phyloP scores from a whole-genome alignment of 805 yeast species.

The Ogataea corticis region DNA sequence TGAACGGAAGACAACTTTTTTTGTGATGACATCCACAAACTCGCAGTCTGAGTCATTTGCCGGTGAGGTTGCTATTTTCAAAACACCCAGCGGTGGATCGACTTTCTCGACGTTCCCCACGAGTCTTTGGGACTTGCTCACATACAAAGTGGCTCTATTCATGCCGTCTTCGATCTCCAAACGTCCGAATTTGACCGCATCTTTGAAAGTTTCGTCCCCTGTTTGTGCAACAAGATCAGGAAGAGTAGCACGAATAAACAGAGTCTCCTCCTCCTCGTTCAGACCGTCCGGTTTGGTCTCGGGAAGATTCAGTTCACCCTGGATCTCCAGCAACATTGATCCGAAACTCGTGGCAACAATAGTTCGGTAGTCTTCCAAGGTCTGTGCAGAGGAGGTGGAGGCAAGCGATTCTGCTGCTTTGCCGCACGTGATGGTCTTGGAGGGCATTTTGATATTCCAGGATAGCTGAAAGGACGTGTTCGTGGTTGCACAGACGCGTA shows the following conservation, averaged over 20 bases:
- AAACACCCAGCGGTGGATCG: constrained; percentile 64
- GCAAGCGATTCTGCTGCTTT: constrained; percentile 17
- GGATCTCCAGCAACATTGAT: constrained; percentile 63
- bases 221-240: constrained; percentile 14
- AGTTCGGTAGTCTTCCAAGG: constrained; percentile 15
- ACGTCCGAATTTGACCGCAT: constrained; percentile 54
- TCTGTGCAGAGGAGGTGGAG: not conserved
- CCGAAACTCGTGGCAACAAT: constrained; percentile 57
- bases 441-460: constrained; percentile 26
- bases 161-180: constrained; percentile 47
- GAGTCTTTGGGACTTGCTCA: constrained; percentile 71
- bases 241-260: constrained; percentile 35
- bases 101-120: constrained; percentile 60
- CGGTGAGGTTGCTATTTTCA: constrained; percentile 42
- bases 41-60: constrained; percentile 39
- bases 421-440: constrained; percentile 18
- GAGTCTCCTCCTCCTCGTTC: constrained; percentile 35
- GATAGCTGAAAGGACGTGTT: not conserved
- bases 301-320: constrained; percentile 66
- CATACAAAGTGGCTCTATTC: constrained; percentile 53
- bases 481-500: not conserved
- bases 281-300: constrained; percentile 32
- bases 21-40: constrained; percentile 57
- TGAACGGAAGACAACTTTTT: constrained; percentile 60
- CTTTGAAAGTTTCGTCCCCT: constrained; percentile 8